Base-by-base conservation (phyloP, 768 basidiomycete species). In the Phaeotremella fagi region DNA sequence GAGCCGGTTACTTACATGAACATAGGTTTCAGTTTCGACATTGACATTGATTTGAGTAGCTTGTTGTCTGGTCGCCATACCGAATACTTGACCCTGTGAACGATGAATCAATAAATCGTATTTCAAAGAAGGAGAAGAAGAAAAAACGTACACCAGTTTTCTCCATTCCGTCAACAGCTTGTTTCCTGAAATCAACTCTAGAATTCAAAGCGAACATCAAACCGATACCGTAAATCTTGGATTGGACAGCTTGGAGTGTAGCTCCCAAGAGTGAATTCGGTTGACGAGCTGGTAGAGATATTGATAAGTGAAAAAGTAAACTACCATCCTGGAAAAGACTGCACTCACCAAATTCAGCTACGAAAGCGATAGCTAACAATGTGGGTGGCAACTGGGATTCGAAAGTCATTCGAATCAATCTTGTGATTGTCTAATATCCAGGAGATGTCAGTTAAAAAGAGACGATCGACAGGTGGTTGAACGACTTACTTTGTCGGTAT, bases 361-460 rank as follows among this genome's bases (percentile, higher is more conserved):
- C 50, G 50, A 63, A 63, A 20, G 45, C 45, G 29, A 59, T 36
- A 26, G 58, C 61, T 26, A 66, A 29, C 42, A 58, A 27, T 23
- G 58, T 56, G 26, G 61, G 59, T 3, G 61, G 61, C 22, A 63
- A 51, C 44, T 61, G 64, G 5, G 61, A 57, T 37, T 63, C 60
- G 23, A 65, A 43, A 20, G 60, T 65, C 48, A 63, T 48, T 28
- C 49, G 28, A 15, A 60, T 52, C 22, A 62, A 55, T 27, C 48
- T 24, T 29, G 49, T 52, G 41, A 60, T 55, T n/a, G 41, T 36
- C 54, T 54, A 45, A 35, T 11, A 31, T 15, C 6, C 7, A 36
- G 6, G 33, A 22, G 7, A 6, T 11, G 20, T 41, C 22, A 22
- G 38, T 12, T 41, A 12, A 9, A 35, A n/a, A 9, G 33, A 9